A percentile compares a stretch with the other conserved stretches of the same genome.
These are phyloP conservation scores for Globisporangium radiosum DNA, from an alignment of 352 stramenopile species.

Conservation along the genomic window DNA sequence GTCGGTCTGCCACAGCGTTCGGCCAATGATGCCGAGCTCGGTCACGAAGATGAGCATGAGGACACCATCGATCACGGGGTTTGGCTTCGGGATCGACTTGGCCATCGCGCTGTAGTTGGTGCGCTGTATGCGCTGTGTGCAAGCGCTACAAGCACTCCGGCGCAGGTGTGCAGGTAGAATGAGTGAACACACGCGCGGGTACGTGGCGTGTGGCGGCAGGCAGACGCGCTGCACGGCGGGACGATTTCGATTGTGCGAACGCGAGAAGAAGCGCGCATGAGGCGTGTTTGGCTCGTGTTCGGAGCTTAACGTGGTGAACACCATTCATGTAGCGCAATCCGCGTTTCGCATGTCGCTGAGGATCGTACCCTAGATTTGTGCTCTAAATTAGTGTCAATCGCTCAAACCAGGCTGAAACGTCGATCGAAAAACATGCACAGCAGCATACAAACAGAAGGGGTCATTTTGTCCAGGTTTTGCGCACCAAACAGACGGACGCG, in stretches of 20 bases:
- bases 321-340: background rate
- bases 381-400: background rate
- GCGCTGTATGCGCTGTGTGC: background rate
- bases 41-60: constrained; percentile 49
- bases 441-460: too few species aligned
- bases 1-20: constrained; percentile 57
- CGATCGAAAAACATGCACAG: too few species aligned
- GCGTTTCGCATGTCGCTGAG: background rate
- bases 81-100: constrained; percentile 61
- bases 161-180: too few species aligned
- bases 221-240: too few species aligned
- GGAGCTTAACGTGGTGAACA: background rate
- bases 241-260: background rate
- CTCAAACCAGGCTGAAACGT: too few species aligned
- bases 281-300: background rate
- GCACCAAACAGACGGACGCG: too few species aligned
- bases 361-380: background rate
- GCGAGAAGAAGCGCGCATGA: background rate
- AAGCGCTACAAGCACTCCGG: background rate
- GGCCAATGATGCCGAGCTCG: constrained; percentile 53
- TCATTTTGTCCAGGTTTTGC: too few species aligned
- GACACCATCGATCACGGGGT: constrained; percentile 54
- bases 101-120: constrained; percentile 24
- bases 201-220: background rate
- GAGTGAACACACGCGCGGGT: too few species aligned